phyloP scores from a whole-genome alignment of 2,329 filamentous ascomycete genomes.

The Decorospora gaudefroyi region DNA sequence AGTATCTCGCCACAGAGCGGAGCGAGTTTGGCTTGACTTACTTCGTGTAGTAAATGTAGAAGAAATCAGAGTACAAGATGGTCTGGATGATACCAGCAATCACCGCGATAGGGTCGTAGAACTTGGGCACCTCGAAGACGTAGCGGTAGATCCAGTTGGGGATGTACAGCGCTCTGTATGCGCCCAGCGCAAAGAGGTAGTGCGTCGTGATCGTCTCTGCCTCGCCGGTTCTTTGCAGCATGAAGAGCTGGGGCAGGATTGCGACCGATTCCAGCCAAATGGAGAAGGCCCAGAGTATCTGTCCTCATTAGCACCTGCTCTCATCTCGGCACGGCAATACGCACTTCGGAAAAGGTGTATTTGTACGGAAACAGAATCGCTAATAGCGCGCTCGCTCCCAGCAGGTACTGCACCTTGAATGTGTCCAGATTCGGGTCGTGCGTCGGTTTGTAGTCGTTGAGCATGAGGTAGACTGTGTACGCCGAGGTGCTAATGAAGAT shows the following conservation, averaged over 20 bases:
- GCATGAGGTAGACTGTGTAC: constrained; percentile 98
- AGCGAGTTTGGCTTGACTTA: constrained; percentile 47
- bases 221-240: constrained; percentile 96
- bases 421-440: constrained; percentile 97
- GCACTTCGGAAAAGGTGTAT: constrained; percentile 73
- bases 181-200: constrained; percentile 90
- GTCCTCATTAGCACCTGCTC: constrained; percentile 19
- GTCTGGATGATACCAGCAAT: constrained; percentile 91
- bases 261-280: constrained; percentile 98
- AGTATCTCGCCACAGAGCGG: neutral
- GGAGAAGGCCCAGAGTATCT: constrained; percentile 96
- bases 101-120: constrained; percentile 85
- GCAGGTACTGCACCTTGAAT: constrained; percentile 93
- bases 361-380: constrained; percentile 83
- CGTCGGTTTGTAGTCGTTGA: constrained; percentile 94
- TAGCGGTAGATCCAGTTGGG: constrained; percentile 98
- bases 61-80: constrained; percentile 96
- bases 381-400: constrained; percentile 77
- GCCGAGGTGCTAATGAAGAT: constrained; percentile 87
- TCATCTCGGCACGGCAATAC: neutral
- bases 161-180: constrained; percentile 93
- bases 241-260: constrained; percentile 95
- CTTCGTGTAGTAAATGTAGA: constrained; percentile 99
- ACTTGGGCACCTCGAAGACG: constrained; percentile 66
- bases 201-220: constrained; percentile 99